Evolutionary conservation across 805 yeast species (phyloP).

Genomic region (Wickerhamiella nectarea): DNA sequence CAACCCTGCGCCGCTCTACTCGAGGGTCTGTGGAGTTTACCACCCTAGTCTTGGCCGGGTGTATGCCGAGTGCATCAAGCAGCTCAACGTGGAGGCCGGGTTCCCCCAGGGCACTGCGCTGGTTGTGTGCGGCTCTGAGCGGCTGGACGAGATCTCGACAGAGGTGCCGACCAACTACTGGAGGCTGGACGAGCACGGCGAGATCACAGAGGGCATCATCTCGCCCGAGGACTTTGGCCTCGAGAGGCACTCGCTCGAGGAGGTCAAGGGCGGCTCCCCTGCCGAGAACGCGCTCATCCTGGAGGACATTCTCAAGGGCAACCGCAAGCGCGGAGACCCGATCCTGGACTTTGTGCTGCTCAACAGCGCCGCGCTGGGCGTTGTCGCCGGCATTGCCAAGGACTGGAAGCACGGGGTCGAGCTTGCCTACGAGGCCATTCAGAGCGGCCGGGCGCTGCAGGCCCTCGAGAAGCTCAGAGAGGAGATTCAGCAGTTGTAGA

Average conservation of each 20-base stretch:
- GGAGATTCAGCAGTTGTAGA: not conserved
- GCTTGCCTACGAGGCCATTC: constrained; percentile 55
- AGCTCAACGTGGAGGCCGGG: constrained; percentile 39
- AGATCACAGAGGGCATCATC: constrained; percentile 22
- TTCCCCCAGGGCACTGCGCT: constrained; percentile 39
- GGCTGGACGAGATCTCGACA: constrained; percentile 89
- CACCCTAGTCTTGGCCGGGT: constrained; percentile 64
- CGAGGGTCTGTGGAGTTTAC: constrained; percentile 84
- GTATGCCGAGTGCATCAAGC: constrained; percentile 68
- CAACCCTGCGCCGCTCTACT: constrained; percentile 73
- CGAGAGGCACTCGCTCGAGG: constrained; percentile 49
- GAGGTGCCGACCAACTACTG: constrained; percentile 71
- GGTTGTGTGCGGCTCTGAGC: constrained; percentile 88
- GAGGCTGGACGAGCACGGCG: constrained; percentile 39
- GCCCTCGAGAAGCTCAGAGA: constrained; percentile 33
- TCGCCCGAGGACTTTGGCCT: constrained; percentile 71
- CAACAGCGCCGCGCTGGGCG: constrained; percentile 80
- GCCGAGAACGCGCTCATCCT: constrained; percentile 61
- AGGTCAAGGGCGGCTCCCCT: constrained; percentile 78
- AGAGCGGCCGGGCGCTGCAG: constrained; percentile 48
- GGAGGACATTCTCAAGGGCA: constrained; percentile 34
- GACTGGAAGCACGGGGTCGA: constrained; percentile 69
- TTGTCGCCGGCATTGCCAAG: constrained; percentile 52
- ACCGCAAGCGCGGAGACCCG: constrained; percentile 36
- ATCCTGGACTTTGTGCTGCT: constrained; percentile 78